phyloP scores from a whole-genome alignment of 2,329 filamentous ascomycete genomes.

The Fusarium chaquense region DNA sequence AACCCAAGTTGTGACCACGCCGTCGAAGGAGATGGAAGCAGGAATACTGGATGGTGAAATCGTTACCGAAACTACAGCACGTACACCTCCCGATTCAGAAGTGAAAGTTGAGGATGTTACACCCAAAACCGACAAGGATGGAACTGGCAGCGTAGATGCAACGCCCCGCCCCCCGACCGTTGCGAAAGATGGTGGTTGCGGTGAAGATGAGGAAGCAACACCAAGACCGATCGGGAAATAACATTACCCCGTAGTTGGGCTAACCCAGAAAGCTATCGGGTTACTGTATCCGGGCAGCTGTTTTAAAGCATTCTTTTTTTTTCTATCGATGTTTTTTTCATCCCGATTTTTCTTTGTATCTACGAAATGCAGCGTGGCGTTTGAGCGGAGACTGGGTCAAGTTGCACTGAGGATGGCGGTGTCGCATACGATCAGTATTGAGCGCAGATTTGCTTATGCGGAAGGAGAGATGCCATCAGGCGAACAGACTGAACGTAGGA shows the following conservation, averaged over 20 bases:
- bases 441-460: constrained; percentile 4
- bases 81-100: constrained; percentile 45
- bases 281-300: constrained; percentile 2
- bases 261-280: neutral
- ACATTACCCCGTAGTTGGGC: neutral
- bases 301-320: neutral
- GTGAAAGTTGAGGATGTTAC: constrained; percentile 23
- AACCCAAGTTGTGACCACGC: constrained; percentile 64
- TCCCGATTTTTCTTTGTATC: constrained; percentile 44
- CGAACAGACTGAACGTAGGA: constrained; percentile 43
- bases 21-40: constrained; percentile 57
- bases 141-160: constrained; percentile 53
- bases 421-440: constrained; percentile 24
- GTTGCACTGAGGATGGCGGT: constrained; percentile 31
- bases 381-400: constrained; percentile 43
- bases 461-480: constrained; percentile 10
- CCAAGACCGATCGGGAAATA: constrained; percentile 53
- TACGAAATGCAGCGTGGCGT: constrained; percentile 48
- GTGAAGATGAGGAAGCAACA: constrained; percentile 51
- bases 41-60: constrained; percentile 46
- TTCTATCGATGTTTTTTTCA: constrained; percentile 9
- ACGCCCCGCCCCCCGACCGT: constrained; percentile 57
- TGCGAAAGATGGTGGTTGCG: constrained; percentile 22
- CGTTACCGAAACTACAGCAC: constrained; percentile 20
- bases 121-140: constrained; percentile 23